Conservation (phyloP, 164 flowering plant genomes). For the Akebia trifoliata region DNA sequence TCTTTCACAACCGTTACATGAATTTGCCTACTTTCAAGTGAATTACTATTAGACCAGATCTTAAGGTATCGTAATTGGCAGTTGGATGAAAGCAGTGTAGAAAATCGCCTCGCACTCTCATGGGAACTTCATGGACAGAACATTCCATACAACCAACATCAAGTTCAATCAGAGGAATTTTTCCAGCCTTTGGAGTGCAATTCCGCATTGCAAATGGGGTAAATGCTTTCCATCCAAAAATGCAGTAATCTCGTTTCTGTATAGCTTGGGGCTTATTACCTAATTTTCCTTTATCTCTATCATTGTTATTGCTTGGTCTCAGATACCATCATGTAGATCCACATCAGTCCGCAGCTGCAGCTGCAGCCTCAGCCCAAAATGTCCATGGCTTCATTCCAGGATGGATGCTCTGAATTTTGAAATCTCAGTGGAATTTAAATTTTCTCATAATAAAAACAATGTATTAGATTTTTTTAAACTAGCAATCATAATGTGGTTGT, state of each 20-base stretch:
- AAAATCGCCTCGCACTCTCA: slow-evolving; percentile 24
- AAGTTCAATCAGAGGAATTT: slow-evolving; percentile 46
- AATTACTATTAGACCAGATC: background rate
- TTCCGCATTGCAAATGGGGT: slow-evolving; percentile 65
- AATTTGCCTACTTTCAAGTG: background rate
- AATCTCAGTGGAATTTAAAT: too few species aligned
- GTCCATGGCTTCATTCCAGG: slow-evolving; percentile 48
- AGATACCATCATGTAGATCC: slow-evolving; percentile 39
- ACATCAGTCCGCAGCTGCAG: too few species aligned
- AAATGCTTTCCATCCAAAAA: background rate
- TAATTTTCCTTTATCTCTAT: background rate
- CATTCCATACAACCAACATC: slow-evolving; percentile 31
- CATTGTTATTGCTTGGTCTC: background rate
- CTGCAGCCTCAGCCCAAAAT: slow-evolving; percentile 28
- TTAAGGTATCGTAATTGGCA: slow-evolving; percentile 2
- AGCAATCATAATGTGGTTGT: background rate
- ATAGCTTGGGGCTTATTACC: background rate
- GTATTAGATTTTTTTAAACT: too few species aligned
- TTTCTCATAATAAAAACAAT: too few species aligned
- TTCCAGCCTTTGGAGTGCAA: slow-evolving; percentile 59
- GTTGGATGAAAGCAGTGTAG: slow-evolving; percentile 22
- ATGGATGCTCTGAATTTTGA: slow-evolving; percentile 37
- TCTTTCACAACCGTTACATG: background rate
- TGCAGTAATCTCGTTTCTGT: too few species aligned
- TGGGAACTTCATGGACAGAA: slow-evolving; percentile 52